These are phyloP conservation scores for Funneliformis caledonium DNA, from an alignment of 371 early-diverging fungal genomes.

Conservation along the genomic window DNA sequence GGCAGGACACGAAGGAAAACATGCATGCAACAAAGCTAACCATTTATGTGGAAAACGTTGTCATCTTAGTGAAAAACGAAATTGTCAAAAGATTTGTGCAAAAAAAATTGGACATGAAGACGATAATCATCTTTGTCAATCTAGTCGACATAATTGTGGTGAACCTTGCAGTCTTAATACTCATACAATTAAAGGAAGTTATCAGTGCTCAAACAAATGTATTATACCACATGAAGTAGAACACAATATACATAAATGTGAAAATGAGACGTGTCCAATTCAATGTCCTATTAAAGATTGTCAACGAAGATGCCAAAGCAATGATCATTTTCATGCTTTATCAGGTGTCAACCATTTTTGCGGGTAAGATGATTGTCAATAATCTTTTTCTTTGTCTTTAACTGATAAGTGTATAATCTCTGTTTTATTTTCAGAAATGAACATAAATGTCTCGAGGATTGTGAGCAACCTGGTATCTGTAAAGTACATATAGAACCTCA, in stretches of 20 bases:
- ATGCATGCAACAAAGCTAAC: constrained; percentile 11
- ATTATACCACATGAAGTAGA: constrained; percentile 19
- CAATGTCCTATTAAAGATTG: constrained; percentile 32
- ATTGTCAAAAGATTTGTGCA: constrained; percentile 36
- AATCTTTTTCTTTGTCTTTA: not conserved
- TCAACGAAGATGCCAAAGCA: constrained; percentile 8
- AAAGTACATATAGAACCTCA: constrained; percentile 14
- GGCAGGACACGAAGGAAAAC: constrained; percentile 34
- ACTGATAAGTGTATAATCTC: not conserved
- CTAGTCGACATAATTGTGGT: constrained; percentile 35
- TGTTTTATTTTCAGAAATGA: constrained; percentile 2
- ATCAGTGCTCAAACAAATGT: constrained; percentile 28
- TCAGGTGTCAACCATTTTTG: constrained; percentile 22
- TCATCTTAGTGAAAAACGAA: constrained; percentile 18
- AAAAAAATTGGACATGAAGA: constrained; percentile 30
- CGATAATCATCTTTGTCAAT: constrained; percentile 29
- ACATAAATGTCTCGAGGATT: constrained; percentile 32
- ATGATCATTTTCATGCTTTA: constrained; percentile 37
- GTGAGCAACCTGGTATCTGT: constrained; percentile 32
- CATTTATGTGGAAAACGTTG: constrained; percentile 28
- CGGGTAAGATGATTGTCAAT: not conserved
- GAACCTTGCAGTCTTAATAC: constrained; percentile 14
- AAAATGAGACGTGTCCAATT: constrained; percentile 33
- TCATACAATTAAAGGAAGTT: constrained; percentile 5
- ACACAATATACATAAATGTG: constrained; percentile 26